Evolutionary conservation across 2,329 filamentous ascomycete genomes (phyloP).

Genomic region (Colletotrichum plurivorum): DNA sequence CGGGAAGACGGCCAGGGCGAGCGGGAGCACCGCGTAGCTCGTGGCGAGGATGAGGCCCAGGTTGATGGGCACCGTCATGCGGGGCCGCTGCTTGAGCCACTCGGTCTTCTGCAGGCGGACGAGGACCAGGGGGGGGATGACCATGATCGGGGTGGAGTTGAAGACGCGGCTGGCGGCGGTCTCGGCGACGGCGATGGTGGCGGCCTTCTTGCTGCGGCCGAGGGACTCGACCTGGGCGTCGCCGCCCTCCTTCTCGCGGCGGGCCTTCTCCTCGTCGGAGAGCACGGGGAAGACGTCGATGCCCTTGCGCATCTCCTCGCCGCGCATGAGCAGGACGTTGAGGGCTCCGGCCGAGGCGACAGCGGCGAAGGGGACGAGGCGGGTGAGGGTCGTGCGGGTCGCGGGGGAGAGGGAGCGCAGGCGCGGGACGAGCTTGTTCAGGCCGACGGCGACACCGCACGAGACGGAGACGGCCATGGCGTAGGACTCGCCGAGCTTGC

Average conservation of each 20-base stretch:
- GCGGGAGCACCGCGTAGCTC: constrained; percentile 87
- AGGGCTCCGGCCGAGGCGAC: constrained; percentile 92
- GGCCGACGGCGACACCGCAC: constrained; percentile 91
- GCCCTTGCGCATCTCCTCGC: constrained; percentile 92
- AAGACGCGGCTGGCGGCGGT: constrained; percentile 92
- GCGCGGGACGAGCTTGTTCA: constrained; percentile 90
- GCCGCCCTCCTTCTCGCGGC: constrained; percentile 69
- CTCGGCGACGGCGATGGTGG: constrained; percentile 90
- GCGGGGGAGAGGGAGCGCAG: constrained; percentile 82
- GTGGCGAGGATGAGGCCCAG: constrained; percentile 88
- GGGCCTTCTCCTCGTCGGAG: constrained; percentile 75
- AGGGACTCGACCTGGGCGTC: constrained; percentile 76
- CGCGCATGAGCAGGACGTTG: constrained; percentile 98
- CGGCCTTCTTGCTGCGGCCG: constrained; percentile 90
- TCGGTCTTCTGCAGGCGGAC: constrained; percentile 86
- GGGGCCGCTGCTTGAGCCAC: constrained; percentile 85
- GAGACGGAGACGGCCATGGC: constrained; percentile 91
- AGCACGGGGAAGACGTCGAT: constrained; percentile 93
- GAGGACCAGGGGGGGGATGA: constrained; percentile 88
- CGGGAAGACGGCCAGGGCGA: constrained; percentile 93
- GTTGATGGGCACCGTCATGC: constrained; percentile 86
- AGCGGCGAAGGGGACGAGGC: constrained; percentile 96
- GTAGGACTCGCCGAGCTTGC: constrained; percentile 90
- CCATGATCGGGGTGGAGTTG: constrained; percentile 98
- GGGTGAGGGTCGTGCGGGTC: constrained; percentile 81